Evolutionary conservation across 225 moss, liverwort and hornwort species (phyloP).

Genomic region (Takakia lepidozioides): DNA sequence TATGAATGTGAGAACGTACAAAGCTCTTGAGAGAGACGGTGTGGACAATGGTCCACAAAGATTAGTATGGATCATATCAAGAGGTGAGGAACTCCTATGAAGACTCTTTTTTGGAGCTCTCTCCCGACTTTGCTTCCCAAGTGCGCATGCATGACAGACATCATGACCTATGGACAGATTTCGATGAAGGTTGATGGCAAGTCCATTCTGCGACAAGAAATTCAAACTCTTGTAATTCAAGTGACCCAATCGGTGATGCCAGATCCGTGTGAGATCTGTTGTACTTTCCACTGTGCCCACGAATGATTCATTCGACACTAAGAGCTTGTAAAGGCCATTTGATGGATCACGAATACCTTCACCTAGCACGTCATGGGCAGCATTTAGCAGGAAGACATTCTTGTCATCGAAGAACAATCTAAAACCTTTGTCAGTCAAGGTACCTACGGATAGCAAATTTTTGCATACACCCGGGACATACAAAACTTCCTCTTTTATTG

Average conservation of each 20-base stretch:
- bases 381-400: background rate
- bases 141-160: background rate
- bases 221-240: background rate
- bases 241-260: background rate
- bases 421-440: constrained; percentile 1
- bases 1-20: background rate
- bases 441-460: background rate
- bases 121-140: background rate
- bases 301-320: background rate
- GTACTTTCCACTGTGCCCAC: background rate
- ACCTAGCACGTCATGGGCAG: background rate
- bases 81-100: background rate
- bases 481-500: background rate
- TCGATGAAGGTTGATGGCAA: no score
- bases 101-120: background rate
- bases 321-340: background rate
- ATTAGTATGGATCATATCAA: background rate
- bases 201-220: background rate
- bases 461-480: background rate
- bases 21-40: background rate
- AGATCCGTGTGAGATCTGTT: background rate
- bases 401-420: background rate
- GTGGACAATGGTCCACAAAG: background rate
- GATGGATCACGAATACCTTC: background rate
- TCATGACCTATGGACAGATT: background rate